Base-by-base conservation (phyloP, 805 yeast species). In the Diddensiella transvaalensis region DNA sequence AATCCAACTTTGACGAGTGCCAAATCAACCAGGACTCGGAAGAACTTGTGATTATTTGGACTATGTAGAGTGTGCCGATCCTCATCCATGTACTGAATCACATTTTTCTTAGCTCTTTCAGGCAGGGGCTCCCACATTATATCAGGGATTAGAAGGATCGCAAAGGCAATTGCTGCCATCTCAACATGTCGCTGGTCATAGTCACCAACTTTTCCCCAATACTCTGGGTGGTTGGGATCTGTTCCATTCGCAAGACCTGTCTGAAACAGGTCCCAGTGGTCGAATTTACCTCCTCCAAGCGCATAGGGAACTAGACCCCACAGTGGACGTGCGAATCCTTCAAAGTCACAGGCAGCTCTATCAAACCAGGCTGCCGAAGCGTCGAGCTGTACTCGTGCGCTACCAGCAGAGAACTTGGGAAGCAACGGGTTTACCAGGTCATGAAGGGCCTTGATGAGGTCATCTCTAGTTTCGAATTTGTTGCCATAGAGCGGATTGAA, bases 261-360 rank as follows among this genome's bases (percentile, higher is more conserved):
- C 6, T 52, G 51, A 51, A 47, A 63, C 36, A 56, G 39, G 17
- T 51, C 61, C 60, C 60, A 53, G 39, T 63, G 53, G 15, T 57
- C 52, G 49, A 60, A 60, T 17, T 50, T 37, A 3, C 49, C 48
- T 5, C 58, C 58, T 4, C 66, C 64, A 3, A 48, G 42, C 17
- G 36, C 60, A 32, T 47, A 53, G 3, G 67, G 63, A 2, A 60
- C 66, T 19, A 63, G 47, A 17, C 66, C 68, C 66, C 66, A 64
- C 47, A 64, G 46, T 1, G 64, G 61, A 21, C 69, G 49, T 3
- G 64, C 55, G 36, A 59, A 64, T 1, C 68, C 68, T 46, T 64
- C 67, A 4, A 63, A 49, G 17, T 54, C 55, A 3, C 63, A 58
- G 11, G 65, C 63, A 11, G 47, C 52, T 13, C 45, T 44, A 32